Base-by-base conservation (phyloP, 352 stramenopile genomes). In the Phytophthora cajani region DNA sequence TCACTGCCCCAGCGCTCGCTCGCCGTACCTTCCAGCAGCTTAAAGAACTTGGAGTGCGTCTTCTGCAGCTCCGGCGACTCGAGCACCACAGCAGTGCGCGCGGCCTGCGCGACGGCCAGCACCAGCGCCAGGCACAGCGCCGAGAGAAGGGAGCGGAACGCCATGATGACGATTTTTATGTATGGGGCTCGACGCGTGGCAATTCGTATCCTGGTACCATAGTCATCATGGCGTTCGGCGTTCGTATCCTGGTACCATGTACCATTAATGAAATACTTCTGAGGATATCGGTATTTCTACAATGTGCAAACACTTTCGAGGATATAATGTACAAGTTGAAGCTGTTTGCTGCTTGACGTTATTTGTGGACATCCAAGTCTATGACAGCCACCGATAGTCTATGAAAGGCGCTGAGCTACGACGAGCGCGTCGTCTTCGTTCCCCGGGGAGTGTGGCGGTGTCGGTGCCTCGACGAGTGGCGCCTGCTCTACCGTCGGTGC, bases 31-130 rank as follows among this genome's bases (percentile, higher is more conserved):
- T 77, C 47, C 33, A 94, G 82, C 50, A 83, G 71, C 78, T 88
- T 71, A 54, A 94, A 92, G 67, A 94, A 94, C 67, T 87, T 88
- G 62, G 84, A 79, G 77, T 94, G 85, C 58, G 87, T 85, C 62
- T 83, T 63, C 68, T 90, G 75, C 30, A 92, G 67, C 54, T 85
- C 75, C 33, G 69, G 58, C 21, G 80, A 85, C 67, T 91, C 87
- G 36, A 92, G 62, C 68, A 94, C 73, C 50, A 94, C 81, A 55
- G 87, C 85, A 54, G 84, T 94, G 75, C 84, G 87, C 63, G 76
- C 64, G 32, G 79, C 81, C 17, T 72, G 58, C 12, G 74, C 51
- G 19, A 62, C 58, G 53, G 75, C 58, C 36, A 83, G 40, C 54
- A 58, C 49, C 47, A 78, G 53, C 55, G 47, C 51, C 52, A 81